phyloP scores from a whole-genome alignment of 495 filamentous ascomycete genomes.

The Hypoxylon fuscum region DNA sequence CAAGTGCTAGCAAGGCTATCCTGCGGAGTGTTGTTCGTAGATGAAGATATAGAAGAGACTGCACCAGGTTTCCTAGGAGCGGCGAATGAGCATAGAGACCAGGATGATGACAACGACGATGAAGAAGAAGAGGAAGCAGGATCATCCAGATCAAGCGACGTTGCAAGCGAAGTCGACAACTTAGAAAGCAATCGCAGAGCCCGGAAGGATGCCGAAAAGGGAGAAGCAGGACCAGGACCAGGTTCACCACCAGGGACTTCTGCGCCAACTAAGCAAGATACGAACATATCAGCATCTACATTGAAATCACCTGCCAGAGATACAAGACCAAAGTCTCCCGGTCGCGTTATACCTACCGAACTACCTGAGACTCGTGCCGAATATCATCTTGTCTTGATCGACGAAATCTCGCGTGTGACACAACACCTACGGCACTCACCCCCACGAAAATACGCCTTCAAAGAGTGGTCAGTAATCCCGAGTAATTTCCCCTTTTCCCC shows the following conservation, averaged over 20 bases:
- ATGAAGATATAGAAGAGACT: conserved; percentile 43
- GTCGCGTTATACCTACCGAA: conserved; percentile 37
- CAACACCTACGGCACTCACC: conserved; percentile 67
- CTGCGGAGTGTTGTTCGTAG: conserved; percentile 47
- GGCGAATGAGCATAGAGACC: conserved; percentile 31
- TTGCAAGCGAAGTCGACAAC: conserved; percentile 24
- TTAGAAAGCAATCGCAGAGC: conserved; percentile 33
- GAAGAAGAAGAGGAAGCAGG: conserved; percentile 31
- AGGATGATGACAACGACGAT: conserved; percentile 29
- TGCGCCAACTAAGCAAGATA: not conserved
- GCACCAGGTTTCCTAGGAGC: conserved; percentile 57
- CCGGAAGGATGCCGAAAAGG: conserved; percentile 23
- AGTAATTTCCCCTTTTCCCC: conserved; percentile 5
- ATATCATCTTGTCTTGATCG: conserved; percentile 72
- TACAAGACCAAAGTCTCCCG: conserved; percentile 42
- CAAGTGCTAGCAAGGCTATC: conserved; percentile 47
- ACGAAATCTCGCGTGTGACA: conserved; percentile 73
- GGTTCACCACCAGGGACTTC: conserved; percentile 1
- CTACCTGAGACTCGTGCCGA: conserved; percentile 55
- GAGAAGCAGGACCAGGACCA: conserved; percentile 3
- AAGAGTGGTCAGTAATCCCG: conserved; percentile 69
- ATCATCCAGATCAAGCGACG: conserved; percentile 27
- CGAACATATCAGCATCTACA: not conserved
- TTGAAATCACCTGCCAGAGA: conserved; percentile 1
- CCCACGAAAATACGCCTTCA: conserved; percentile 75